A percentile compares a stretch with the other conserved stretches of the same genome.
Conservation (phyloP, 2,329 filamentous ascomycete species). For the Byssochlamys sp. region DNA sequence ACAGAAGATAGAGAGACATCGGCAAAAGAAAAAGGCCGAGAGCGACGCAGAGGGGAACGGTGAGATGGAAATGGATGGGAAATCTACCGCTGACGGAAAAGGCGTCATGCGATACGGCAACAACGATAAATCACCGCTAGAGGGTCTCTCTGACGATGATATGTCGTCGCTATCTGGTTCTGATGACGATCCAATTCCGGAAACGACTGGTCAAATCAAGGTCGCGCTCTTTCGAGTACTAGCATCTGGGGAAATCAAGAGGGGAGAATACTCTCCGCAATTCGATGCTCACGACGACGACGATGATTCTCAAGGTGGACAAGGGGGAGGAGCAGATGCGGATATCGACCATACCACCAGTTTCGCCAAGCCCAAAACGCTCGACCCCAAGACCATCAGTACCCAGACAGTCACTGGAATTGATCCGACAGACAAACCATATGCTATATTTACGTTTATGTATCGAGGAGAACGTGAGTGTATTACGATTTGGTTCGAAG, state of each 20-base stretch:
- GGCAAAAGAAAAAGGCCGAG: constrained; percentile 60
- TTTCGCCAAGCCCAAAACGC: constrained; percentile 89
- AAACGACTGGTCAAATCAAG: constrained; percentile 95
- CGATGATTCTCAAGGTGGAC: constrained; percentile 51
- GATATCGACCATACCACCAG: constrained; percentile 95
- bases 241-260: constrained; percentile 92
- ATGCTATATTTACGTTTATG: constrained; percentile 94
- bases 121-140: constrained; percentile 64
- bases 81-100: constrained; percentile 29
- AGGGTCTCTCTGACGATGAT: constrained; percentile 63
- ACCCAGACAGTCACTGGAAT: constrained; percentile 99
- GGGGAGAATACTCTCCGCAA: constrained; percentile 93
- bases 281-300: constrained; percentile 96
- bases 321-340: constrained; percentile 56
- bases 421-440: constrained; percentile 89
- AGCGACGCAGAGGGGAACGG: constrained; percentile 46
- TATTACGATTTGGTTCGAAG: constrained; percentile 5
- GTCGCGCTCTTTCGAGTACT: constrained; percentile 91
- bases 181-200: constrained; percentile 76
- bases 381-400: constrained; percentile 94
- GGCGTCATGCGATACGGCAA: constrained; percentile 70
- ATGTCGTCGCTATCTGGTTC: constrained; percentile 56
- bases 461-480: constrained; percentile 86
- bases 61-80: constrained; percentile 31
- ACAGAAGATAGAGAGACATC: constrained; percentile 69